Conservation (phyloP, 108 stramenopile genomes). For the Skeletonema costatum region DNA sequence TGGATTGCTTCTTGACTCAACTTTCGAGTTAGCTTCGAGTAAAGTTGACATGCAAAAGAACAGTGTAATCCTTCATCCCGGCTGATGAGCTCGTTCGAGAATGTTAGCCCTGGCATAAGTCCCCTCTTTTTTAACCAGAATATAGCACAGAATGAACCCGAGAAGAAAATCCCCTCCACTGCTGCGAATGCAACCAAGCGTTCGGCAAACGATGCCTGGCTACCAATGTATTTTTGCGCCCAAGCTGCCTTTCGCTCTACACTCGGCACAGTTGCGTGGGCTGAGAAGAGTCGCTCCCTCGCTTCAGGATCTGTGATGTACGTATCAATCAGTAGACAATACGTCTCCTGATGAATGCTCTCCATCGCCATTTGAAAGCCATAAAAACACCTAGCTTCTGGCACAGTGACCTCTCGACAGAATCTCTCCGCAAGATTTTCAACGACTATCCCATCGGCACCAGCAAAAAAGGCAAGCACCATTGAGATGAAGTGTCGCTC, state of each 20-base stretch:
- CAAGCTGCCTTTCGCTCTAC: constrained; percentile 86
- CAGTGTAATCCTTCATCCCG: constrained; percentile 95
- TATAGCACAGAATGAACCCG: constrained; percentile 90
- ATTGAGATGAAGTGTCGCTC: constrained; percentile 89
- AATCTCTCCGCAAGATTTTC: constrained; percentile 89
- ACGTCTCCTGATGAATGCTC: constrained; percentile 91
- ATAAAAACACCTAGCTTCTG: constrained; percentile 93
- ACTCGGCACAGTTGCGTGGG: constrained; percentile 76
- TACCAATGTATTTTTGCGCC: constrained; percentile 83
- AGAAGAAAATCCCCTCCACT: constrained; percentile 94
- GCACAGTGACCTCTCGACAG: constrained; percentile 82
- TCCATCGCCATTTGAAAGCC: constrained; percentile 95
- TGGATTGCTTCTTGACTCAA: constrained; percentile 73
- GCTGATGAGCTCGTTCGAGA: constrained; percentile 92
- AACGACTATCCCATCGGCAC: constrained; percentile 90
- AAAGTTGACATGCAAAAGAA: constrained; percentile 97
- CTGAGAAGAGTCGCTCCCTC: constrained; percentile 68
- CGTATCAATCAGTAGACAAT: constrained; percentile 86
- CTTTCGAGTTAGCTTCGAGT: constrained; percentile 90
- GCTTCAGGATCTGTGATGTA: constrained; percentile 83
- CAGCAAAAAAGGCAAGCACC: constrained; percentile 89
- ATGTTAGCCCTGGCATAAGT: constrained; percentile 90
- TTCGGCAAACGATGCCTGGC: constrained; percentile 78
- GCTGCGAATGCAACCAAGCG: constrained; percentile 91
- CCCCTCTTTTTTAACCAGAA: constrained; percentile 95